phyloP scores from a whole-genome alignment of 2,329 filamentous ascomycete genomes.

The Aureobasidium sp. region DNA sequence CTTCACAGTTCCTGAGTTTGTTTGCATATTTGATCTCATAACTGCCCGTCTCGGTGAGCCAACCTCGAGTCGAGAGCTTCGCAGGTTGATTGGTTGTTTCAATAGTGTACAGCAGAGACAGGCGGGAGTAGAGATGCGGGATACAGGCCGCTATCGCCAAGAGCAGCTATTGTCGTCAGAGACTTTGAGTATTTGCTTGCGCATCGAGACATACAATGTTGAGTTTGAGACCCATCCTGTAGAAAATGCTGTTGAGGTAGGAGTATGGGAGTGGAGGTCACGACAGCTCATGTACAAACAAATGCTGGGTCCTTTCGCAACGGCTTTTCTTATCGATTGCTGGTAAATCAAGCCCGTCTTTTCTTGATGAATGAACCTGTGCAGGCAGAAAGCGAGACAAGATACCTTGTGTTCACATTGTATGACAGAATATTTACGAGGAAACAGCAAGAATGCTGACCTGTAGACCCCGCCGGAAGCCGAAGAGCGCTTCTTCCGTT shows the following conservation, averaged over 20 bases:
- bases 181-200: too few species aligned
- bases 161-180: not conserved
- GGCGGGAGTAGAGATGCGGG: conserved; percentile 2
- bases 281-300: not conserved
- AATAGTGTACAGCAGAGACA: not conserved
- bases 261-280: not conserved
- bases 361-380: too few species aligned
- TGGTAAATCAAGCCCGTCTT: too few species aligned
- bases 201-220: not conserved
- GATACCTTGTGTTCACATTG: not conserved
- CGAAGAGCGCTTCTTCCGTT: not conserved
- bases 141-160: not conserved
- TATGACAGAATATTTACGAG: not conserved
- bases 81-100: not conserved
- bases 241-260: not conserved
- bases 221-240: not conserved
- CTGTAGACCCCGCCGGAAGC: not conserved
- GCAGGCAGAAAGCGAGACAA: not conserved
- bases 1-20: conserved; percentile 37
- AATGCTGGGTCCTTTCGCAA: not conserved
- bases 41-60: conserved; percentile 16
- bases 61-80: not conserved
- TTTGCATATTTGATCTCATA: conserved; percentile 30
- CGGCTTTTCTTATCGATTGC: not conserved
- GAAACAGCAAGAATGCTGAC: not conserved